phyloP scores from a whole-genome alignment of 768 basidiomycete genomes.

The Amanita brunnescens region DNA sequence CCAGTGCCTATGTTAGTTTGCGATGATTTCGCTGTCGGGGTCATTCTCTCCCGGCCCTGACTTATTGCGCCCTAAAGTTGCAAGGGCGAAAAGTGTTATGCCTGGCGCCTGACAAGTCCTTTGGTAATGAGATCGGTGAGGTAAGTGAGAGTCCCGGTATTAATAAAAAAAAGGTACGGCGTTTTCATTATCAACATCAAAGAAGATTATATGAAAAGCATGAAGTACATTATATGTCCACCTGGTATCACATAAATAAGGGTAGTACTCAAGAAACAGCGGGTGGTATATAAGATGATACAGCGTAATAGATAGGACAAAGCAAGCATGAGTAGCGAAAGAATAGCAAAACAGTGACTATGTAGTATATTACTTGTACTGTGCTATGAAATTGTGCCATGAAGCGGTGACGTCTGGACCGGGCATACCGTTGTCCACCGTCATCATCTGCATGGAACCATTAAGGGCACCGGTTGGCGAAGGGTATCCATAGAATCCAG shows the following conservation, averaged over 20 bases:
- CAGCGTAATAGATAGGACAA: not conserved
- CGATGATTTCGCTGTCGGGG: too few species aligned
- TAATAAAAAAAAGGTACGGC: too few species aligned
- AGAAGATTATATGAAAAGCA: conserved; percentile 21
- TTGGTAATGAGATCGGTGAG: too few species aligned
- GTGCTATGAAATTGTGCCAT: conserved; percentile 41
- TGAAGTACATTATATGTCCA: conserved; percentile 5
- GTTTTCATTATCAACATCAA: too few species aligned
- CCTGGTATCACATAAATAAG: not conserved
- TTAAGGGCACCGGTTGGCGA: conserved; percentile 15
- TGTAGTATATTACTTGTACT: conserved; percentile 27
- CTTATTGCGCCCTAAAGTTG: too few species aligned
- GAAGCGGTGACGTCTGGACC: conserved; percentile 31
- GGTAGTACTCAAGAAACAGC: not conserved
- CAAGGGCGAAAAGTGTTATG: too few species aligned
- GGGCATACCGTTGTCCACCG: conserved; percentile 22
- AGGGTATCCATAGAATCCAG: conserved; percentile 24
- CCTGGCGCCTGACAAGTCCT: too few species aligned
- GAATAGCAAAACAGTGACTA: not conserved
- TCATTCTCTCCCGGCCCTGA: too few species aligned
- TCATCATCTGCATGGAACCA: conserved; percentile 14
- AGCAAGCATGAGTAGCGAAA: not conserved
- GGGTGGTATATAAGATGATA: not conserved
- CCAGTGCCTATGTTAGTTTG: too few species aligned
- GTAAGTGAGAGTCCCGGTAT: too few species aligned